Conservation (phyloP, 352 stramenopile species). For the Lagenidium sp. region DNA sequence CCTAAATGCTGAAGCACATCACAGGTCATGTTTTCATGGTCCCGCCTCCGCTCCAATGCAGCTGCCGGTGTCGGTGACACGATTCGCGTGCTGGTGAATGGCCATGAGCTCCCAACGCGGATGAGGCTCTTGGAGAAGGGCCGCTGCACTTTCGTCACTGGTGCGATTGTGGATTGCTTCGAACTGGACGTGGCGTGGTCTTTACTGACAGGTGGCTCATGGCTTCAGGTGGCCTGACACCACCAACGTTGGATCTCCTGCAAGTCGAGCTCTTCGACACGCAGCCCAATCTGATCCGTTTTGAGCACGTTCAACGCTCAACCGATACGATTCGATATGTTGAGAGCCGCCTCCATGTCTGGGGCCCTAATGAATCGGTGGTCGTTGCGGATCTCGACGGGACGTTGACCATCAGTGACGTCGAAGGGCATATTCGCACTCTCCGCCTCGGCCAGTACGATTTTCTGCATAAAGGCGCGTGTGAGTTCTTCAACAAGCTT, state of each 20-base stretch:
- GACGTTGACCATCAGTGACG: slow-evolving; percentile 78
- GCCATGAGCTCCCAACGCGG: slow-evolving; percentile 61
- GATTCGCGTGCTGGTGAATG: slow-evolving; percentile 70
- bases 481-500: slow-evolving; percentile 77
- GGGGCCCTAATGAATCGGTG: slow-evolving; percentile 71
- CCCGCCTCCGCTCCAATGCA: slow-evolving; percentile 49
- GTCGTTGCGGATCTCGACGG: slow-evolving; percentile 77
- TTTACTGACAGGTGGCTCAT: slow-evolving; percentile 24
- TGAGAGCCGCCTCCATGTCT: slow-evolving; percentile 65
- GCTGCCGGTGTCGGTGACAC: slow-evolving; percentile 56
- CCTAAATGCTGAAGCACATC: neutral
- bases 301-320: slow-evolving; percentile 67
- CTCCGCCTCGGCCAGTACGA: slow-evolving; percentile 77
- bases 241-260: slow-evolving; percentile 39
- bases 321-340: slow-evolving; percentile 66
- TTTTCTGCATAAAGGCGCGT: slow-evolving; percentile 67
- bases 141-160: slow-evolving; percentile 55
- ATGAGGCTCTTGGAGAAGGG: slow-evolving; percentile 67
- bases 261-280: slow-evolving; percentile 56
- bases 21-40: slow-evolving; percentile 62
- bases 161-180: slow-evolving; percentile 9
- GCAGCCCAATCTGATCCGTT: slow-evolving; percentile 54
- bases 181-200: slow-evolving; percentile 8
- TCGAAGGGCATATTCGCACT: slow-evolving; percentile 81
- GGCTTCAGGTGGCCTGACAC: slow-evolving; percentile 32